Percentiles rank a stretch among this genome's conserved stretches.
phyloP scores from a whole-genome alignment of 2,329 filamentous ascomycete species.

The Fusarium oligoseptatum region DNA sequence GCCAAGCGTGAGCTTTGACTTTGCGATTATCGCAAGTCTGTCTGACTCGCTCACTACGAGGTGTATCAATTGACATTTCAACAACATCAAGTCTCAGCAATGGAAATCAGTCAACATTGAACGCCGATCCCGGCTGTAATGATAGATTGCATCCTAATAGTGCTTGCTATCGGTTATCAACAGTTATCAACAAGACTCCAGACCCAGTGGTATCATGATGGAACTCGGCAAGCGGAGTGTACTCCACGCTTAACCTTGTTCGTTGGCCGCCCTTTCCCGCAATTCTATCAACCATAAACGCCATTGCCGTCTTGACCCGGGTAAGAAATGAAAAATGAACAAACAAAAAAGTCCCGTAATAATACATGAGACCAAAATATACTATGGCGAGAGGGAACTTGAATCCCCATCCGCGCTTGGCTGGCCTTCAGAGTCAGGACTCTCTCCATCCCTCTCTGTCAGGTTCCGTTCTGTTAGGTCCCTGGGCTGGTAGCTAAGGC shows the following conservation, averaged over 20 bases:
- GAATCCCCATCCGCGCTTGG: constrained; percentile 53
- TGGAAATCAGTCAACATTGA: constrained; percentile 2
- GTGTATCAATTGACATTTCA: not conserved
- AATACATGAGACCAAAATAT: constrained; percentile 28
- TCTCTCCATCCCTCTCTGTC: constrained; percentile 46
- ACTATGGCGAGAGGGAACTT: constrained; percentile 52
- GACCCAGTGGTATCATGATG: constrained; percentile 55
- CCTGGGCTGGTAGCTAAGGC: constrained; percentile 57
- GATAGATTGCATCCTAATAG: constrained; percentile 30
- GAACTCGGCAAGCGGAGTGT: constrained; percentile 40
- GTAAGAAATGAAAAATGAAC: constrained; percentile 20
- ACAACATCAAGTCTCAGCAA: not conserved
- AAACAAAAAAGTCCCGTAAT: constrained; percentile 26
- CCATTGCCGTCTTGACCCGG: constrained; percentile 24
- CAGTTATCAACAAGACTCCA: constrained; percentile 42
- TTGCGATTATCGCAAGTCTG: not conserved
- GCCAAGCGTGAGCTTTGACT: constrained; percentile 20
- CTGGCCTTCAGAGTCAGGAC: constrained; percentile 47
- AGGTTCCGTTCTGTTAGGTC: constrained; percentile 44
- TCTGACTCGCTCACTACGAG: not conserved
- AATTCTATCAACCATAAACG: constrained; percentile 37
- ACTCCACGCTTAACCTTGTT: constrained; percentile 31
- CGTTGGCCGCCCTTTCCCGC: constrained; percentile 32
- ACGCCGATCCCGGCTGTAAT: constrained; percentile 24
- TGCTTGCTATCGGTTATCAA: constrained; percentile 23